phyloP scores from a whole-genome alignment of 129 eudicot species.

The Chrysanthemum makinoi region DNA sequence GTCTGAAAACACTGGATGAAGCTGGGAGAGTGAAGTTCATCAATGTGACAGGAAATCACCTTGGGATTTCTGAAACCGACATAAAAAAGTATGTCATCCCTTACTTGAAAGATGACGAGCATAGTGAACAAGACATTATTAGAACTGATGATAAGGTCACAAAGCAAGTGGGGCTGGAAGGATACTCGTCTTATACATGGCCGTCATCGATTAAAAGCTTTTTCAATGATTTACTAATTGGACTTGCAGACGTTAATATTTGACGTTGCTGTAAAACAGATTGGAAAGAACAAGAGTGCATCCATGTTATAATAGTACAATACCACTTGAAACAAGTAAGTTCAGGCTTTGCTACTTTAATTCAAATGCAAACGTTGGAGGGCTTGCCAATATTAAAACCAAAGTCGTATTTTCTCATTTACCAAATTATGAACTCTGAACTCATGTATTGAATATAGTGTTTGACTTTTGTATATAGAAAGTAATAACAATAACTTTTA shows the following conservation, averaged over 20 bases:
- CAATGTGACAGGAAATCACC: slow-evolving; percentile 75
- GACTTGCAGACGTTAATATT: slow-evolving; percentile 19
- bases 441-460: too few species aligned
- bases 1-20: slow-evolving; percentile 71
- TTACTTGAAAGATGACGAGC: slow-evolving; percentile 43
- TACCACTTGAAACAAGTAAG: too few species aligned
- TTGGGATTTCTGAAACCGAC: slow-evolving; percentile 57
- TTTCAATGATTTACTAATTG: slow-evolving; percentile 33
- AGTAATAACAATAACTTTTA: too few species aligned
- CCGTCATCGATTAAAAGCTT: slow-evolving; percentile 36
- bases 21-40: slow-evolving; percentile 71
- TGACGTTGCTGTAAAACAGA: background rate
- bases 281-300: too few species aligned
- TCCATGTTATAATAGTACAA: too few species aligned
- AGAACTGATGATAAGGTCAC: background rate
- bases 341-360: too few species aligned
- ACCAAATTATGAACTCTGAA: too few species aligned
- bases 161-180: slow-evolving; percentile 8
- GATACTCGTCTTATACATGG: slow-evolving; percentile 40
- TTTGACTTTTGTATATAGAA: too few species aligned
- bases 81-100: slow-evolving; percentile 61
- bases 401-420: too few species aligned
- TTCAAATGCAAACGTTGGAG: too few species aligned
- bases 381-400: too few species aligned
- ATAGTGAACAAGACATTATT: background rate